Evolutionary conservation across 306 rosid genomes (phyloP), one percentile per base, ranked within the genome.

Genomic region (Quercus aquifolioides): DNA sequence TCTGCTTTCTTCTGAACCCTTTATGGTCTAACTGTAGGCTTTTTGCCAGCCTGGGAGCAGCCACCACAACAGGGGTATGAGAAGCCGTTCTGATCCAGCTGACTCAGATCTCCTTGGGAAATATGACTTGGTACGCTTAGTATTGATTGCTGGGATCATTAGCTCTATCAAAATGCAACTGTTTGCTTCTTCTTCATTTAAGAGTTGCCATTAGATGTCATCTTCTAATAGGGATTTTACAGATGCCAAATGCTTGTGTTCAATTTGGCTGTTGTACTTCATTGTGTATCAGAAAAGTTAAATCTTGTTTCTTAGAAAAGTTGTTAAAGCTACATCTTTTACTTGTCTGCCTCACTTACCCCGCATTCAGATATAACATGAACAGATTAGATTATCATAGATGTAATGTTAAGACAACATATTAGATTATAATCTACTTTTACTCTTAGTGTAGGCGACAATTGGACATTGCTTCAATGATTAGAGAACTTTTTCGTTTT

Each of bases 11-110:
- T 72, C 30, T 54, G 54, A 41, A 69, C 63, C 60, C 78, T 85
- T 70, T 55, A 63, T 75, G 76, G 79, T 73, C 73, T 15, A 71
- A 79, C 58, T 79, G 74, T 64, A 93, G 97, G 96, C 78, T 93
- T 87, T 87, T 74, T 85, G 77, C 87, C 88, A 41, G 84, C 89
- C 21, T 93, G 97, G 97, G 96, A 93, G 90, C 97, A 86, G 84
- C 94, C 90, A 28, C 91, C 94, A 51, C 71, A 91, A 3, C 97
- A 90, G 87, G 98, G 90, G 69, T 93, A 83, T 73, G 94, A 72
- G 83, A 93, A 93, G 85, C 97, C 91, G 63, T 91, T 91, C 58
- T 89, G 90, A 93, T 77, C 46, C 68, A 5, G 62, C 74, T 75
- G 77, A 10, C 59, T 33, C 72, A 30, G 55, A 56, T 75, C 69